phyloP scores from a whole-genome alignment of 495 filamentous ascomycete species.

The Glarea lozoyensis region DNA sequence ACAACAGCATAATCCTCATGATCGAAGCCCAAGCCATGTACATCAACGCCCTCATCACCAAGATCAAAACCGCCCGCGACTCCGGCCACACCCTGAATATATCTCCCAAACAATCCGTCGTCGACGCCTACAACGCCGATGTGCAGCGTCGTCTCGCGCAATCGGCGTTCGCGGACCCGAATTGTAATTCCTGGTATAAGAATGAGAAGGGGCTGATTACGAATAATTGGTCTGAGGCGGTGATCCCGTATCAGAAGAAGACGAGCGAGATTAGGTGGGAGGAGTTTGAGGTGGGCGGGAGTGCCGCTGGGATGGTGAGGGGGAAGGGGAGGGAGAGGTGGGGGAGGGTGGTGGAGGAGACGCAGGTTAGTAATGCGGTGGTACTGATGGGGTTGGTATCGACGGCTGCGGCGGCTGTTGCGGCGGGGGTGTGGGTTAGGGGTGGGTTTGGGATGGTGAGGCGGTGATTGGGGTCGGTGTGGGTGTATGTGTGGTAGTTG shows the following conservation, averaged over 20 bases:
- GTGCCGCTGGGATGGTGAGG: conserved; percentile 23
- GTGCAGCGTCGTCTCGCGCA: conserved; percentile 34
- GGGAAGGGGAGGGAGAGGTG: conserved; percentile 27
- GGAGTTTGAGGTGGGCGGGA: conserved; percentile 36
- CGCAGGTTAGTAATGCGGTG: conserved; percentile 4
- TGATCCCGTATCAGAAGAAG: conserved; percentile 39
- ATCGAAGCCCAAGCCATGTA: conserved; percentile 50
- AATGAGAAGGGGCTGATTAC: conserved; percentile 42
- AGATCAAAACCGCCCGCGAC: conserved; percentile 28
- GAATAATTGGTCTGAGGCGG: conserved; percentile 46
- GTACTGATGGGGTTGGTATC: not conserved
- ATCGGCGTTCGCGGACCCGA: conserved; percentile 42
- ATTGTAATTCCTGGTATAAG: conserved; percentile 51
- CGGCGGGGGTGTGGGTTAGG: too few species aligned
- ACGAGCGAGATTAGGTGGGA: conserved; percentile 35
- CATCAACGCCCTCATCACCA: conserved; percentile 34
- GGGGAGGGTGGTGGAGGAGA: conserved; percentile 37
- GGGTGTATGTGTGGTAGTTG: too few species aligned
- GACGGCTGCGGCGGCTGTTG: not conserved
- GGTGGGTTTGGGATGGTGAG: too few species aligned
- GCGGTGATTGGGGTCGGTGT: too few species aligned
- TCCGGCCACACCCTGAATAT: conserved; percentile 31
- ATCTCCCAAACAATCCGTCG: conserved; percentile 24
- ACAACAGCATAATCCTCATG: conserved; percentile 50
- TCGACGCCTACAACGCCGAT: conserved; percentile 35